Evolutionary conservation across 805 yeast species (phyloP), one percentile per base, ranked within the genome.

Genomic region (Clavispora vitiphila): DNA sequence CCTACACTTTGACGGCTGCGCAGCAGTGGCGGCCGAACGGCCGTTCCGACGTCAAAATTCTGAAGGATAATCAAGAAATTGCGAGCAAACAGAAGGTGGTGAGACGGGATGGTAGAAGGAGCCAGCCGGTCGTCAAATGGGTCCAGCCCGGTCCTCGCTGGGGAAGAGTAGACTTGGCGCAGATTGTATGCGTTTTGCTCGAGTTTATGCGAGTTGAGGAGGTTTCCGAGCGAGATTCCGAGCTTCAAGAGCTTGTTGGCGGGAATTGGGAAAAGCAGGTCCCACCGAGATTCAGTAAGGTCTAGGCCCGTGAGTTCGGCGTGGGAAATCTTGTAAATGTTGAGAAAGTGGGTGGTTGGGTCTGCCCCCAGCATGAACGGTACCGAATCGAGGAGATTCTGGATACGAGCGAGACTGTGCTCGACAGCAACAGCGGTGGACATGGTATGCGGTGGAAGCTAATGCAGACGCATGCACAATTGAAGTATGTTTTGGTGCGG

Each of bases 211-310:
- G 70, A 53, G 43, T 65, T 66, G 32, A 68, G 44, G 25, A 69
- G 53, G 48, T 67, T 69, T 1, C 75, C 75, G 23, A 70, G 56
- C 26, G 72, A 67, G 21, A 70, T 67, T 15, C 70, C 69, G 24
- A 70, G 49, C 49, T 69, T 69, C 35, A 69, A 48, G 23, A 70
- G 55, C 45, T 66, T 67, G 46, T 50, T 62, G 26, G 64, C 53
- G 37, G 69, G 63, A 5, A 69, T 57, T 20, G 70, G 72, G 43
- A 61, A 38, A 23, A 27, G 30, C 27, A 42, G 38, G 20, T 43
- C 55, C 55, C 55, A 51, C 6, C 35, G 16, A 7, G 43, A 38
- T 35, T 49, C 55, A 8, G 46, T 37, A 37, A 49, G 31, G 31
- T 61, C 58, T 23, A 67, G 50, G 37, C 40, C 41, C 25, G 41